Conservation (phyloP, 1,139 yeast genomes). For the Pneumocystis sp. region DNA sequence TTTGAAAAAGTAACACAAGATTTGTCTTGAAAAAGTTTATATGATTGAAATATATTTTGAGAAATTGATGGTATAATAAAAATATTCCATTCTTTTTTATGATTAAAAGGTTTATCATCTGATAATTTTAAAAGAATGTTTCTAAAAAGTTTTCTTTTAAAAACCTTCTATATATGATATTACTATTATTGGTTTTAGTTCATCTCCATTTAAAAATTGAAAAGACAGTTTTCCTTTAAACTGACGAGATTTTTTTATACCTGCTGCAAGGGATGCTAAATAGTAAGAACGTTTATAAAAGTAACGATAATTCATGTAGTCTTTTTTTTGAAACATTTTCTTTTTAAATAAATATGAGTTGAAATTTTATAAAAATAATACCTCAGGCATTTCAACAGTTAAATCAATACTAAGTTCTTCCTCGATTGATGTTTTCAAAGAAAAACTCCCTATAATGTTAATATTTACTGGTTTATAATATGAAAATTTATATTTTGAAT, state of each 20-base stretch:
- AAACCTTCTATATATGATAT: not conserved
- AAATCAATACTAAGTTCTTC: slow-evolving; percentile 60
- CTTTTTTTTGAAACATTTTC: slow-evolving; percentile 62
- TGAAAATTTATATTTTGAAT: slow-evolving; percentile 53
- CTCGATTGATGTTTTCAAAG: slow-evolving; percentile 64
- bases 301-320: slow-evolving; percentile 77
- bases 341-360: slow-evolving; percentile 10
- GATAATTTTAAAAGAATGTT: slow-evolving; percentile 49
- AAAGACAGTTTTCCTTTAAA: not conserved
- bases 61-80: slow-evolving; percentile 54
- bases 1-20: slow-evolving; percentile 24
- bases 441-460: slow-evolving; percentile 76
- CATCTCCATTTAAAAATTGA: slow-evolving; percentile 3
- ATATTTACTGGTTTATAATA: slow-evolving; percentile 61
- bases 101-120: slow-evolving; percentile 41
- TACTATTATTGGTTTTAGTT: slow-evolving; percentile 3
- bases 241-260: slow-evolving; percentile 29
- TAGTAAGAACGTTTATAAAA: slow-evolving; percentile 81
- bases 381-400: slow-evolving; percentile 62
- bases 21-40: slow-evolving; percentile 46
- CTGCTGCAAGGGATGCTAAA: slow-evolving; percentile 58
- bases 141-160: not conserved
- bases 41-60: slow-evolving; percentile 64
- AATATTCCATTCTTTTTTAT: slow-evolving; percentile 33
- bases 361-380: not conserved